Percentiles rank a stretch among this genome's conserved stretches.
Evolutionary conservation across 768 basidiomycete genomes (phyloP).

Genomic region (Udeniomyces megalosporus): DNA sequence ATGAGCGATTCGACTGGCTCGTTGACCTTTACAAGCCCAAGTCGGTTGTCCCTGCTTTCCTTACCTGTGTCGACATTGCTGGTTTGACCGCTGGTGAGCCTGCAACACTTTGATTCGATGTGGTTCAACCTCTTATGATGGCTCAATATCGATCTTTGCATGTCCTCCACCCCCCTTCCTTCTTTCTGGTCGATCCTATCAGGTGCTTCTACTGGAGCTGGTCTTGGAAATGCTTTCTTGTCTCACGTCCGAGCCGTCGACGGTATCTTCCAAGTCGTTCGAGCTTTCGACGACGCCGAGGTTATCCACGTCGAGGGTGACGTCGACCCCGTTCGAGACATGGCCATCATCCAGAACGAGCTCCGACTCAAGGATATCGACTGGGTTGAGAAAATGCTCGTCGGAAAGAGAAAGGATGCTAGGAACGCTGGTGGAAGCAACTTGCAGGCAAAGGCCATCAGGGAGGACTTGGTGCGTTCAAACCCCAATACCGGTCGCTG

Average conservation of each 20-base stretch:
- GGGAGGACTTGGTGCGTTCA: conserved; percentile 73
- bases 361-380: conserved; percentile 93
- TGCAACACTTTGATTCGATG: background rate
- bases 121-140: background rate
- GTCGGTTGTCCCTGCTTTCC: conserved; percentile 74
- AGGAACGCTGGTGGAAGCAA: conserved; percentile 39
- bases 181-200: background rate
- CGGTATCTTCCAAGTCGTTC: conserved; percentile 95
- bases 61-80: conserved; percentile 97
- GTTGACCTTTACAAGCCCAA: conserved; percentile 76
- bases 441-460: conserved; percentile 84
- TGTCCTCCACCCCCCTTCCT: background rate
- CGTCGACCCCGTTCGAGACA: conserved; percentile 85
- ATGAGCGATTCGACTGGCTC: conserved; percentile 87
- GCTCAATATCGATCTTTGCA: too few species aligned
- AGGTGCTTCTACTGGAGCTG: conserved; percentile 95
- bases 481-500: background rate
- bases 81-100: conserved; percentile 59
- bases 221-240: conserved; percentile 92
- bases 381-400: conserved; percentile 88
- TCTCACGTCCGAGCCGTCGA: conserved; percentile 96
- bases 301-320: conserved; percentile 99
- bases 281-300: conserved; percentile 97
- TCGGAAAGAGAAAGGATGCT: conserved; percentile 54
- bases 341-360: conserved; percentile 93